Conservation (phyloP, 2,329 filamentous ascomycete species). For the Periconia macrospinosa region DNA sequence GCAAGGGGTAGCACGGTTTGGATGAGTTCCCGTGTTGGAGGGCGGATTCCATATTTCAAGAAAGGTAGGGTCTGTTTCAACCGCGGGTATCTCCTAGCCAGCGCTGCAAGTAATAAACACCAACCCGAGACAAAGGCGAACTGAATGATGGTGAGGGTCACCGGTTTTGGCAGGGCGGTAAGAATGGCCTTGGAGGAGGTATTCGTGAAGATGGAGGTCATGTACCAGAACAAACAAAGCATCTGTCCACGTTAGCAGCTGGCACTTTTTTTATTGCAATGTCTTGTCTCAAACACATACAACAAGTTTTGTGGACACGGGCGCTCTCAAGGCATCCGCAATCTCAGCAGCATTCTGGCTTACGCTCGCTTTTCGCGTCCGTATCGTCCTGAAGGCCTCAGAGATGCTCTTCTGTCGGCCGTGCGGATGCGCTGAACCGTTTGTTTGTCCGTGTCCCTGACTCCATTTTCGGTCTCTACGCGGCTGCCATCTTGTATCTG, state of each 20-base stretch:
- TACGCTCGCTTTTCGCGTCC: constrained; percentile 79
- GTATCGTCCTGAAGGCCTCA: constrained; percentile 83
- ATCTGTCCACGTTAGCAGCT: constrained; percentile 55
- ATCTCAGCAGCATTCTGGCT: constrained; percentile 93
- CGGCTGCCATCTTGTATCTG: constrained; percentile 62
- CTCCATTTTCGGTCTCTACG: constrained; percentile 54
- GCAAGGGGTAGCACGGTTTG: constrained; percentile 87
- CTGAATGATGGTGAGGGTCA: constrained; percentile 89
- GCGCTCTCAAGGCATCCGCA: constrained; percentile 85
- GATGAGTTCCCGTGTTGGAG: constrained; percentile 79
- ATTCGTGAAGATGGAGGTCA: constrained; percentile 92
- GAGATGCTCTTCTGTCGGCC: constrained; percentile 81
- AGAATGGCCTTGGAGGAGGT: constrained; percentile 97
- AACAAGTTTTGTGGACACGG: constrained; percentile 83
- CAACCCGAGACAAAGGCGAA: constrained; percentile 90
- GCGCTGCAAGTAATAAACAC: constrained; percentile 77
- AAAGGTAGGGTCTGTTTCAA: constrained; percentile 74
- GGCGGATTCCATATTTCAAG: constrained; percentile 79
- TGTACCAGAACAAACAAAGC: constrained; percentile 90
- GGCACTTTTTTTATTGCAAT: constrained; percentile 4
- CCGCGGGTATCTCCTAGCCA: constrained; percentile 71
- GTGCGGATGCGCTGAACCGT: constrained; percentile 52
- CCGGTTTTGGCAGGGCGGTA: constrained; percentile 85
- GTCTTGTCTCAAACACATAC: constrained; percentile 56
- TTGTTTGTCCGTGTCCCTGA: constrained; percentile 41